A percentile compares a stretch with the other conserved stretches of the same genome.
Evolutionary conservation across 2,329 filamentous ascomycete species (phyloP).

Genomic region (Aureobasidium melanogenum): DNA sequence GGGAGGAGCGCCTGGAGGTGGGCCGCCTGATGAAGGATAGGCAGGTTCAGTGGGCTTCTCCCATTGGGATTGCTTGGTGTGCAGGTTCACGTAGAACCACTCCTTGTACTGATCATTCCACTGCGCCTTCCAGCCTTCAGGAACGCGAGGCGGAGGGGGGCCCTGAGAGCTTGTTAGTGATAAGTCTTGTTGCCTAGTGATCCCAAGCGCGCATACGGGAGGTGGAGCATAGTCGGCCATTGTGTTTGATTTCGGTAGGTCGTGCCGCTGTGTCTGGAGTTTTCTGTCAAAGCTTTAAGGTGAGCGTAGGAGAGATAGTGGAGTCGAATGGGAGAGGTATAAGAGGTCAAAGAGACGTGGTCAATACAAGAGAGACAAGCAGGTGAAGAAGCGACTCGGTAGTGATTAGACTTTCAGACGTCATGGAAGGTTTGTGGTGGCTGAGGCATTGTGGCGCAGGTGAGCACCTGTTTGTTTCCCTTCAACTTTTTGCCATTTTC

Average conservation of each 20-base stretch:
- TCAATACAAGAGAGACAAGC: not conserved
- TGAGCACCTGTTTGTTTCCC: not conserved
- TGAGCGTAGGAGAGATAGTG: not conserved
- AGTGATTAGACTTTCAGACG: not conserved
- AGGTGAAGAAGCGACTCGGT: not conserved
- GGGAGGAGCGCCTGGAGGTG: conserved; percentile 53
- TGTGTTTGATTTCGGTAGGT: not conserved
- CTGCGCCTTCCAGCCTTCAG: conserved; percentile 75
- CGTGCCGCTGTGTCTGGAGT: not conserved
- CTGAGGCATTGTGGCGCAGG: not conserved
- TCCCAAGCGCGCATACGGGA: conserved; percentile 3
- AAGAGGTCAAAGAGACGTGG: not conserved
- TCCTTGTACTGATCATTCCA: conserved; percentile 85
- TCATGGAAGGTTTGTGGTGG: not conserved
- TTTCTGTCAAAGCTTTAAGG: not conserved
- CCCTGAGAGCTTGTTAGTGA: conserved; percentile 22
- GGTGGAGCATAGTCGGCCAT: conserved; percentile 14
- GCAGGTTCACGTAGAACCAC: conserved; percentile 89
- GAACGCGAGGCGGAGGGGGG: conserved; percentile 52
- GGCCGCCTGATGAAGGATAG: conserved; percentile 37
- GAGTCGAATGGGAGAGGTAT: not conserved
- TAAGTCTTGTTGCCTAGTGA: not conserved
- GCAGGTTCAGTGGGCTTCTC: conserved; percentile 67
- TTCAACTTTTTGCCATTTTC: not conserved
- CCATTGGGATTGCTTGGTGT: conserved; percentile 87